phyloP scores from a whole-genome alignment of 208 protist species.

The Naegleria gruberi region DNA sequence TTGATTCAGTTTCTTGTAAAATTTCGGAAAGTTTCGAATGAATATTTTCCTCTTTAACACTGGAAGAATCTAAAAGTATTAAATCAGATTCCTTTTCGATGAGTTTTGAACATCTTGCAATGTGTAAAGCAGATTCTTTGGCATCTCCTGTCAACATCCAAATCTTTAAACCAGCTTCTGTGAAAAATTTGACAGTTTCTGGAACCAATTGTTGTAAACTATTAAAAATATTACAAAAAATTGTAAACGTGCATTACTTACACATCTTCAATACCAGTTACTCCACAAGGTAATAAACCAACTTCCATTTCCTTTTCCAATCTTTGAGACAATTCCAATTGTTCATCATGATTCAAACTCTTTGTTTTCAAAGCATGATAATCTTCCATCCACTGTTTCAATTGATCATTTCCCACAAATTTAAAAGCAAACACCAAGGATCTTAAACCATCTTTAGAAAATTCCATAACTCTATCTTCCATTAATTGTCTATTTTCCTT shows the following conservation, averaged over 20 bases:
- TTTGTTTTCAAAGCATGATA: neutral
- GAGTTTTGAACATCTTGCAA: constrained; percentile 57
- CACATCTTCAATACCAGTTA: constrained; percentile 9
- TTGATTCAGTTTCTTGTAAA: neutral
- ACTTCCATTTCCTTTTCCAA: neutral
- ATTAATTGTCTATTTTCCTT: constrained; percentile 29
- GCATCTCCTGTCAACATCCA: constrained; percentile 83
- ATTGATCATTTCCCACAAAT: neutral
- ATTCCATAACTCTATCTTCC: constrained; percentile 27
- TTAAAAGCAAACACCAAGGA: neutral
- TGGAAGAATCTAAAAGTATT: neutral
- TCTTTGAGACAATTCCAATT: neutral
- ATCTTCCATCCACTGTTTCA: neutral
- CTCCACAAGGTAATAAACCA: neutral
- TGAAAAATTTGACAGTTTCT: constrained; percentile 46
- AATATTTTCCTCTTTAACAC: neutral
- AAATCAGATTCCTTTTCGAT: constrained; percentile 22
- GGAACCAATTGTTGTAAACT: constrained; percentile 57
- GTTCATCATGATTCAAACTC: neutral
- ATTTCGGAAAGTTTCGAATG: neutral
- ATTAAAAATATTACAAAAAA: constrained; percentile 62
- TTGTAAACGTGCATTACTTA: constrained; percentile 48
- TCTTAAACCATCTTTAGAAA: constrained; percentile 19
- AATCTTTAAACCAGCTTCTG: constrained; percentile 52
- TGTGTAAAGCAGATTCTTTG: constrained; percentile 69